These are phyloP conservation scores for Saposhnikovia divaricata DNA, from an alignment of 129 eudicot species.

Conservation along the genomic window DNA sequence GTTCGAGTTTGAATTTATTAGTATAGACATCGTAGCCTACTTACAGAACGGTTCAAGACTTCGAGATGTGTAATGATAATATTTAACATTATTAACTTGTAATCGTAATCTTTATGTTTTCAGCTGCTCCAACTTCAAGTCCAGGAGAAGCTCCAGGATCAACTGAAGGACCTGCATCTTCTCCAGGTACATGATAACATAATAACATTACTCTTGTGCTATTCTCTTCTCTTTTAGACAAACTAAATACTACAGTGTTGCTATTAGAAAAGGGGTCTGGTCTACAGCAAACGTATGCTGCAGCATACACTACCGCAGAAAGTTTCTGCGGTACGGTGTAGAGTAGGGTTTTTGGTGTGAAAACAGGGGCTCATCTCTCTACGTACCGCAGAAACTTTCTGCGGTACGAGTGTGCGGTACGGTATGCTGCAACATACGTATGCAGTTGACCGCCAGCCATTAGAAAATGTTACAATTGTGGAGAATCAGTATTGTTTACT, in stretches of 20 bases:
- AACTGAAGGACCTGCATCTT: not conserved
- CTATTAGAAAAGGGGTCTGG: too few relatives aligned
- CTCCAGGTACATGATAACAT: not conserved
- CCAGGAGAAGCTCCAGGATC: not conserved
- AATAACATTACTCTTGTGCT: not conserved
- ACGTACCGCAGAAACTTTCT: too few relatives aligned
- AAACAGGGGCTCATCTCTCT: too few relatives aligned
- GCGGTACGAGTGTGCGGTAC: too few relatives aligned
- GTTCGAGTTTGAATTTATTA: not conserved
- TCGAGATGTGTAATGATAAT: not conserved
- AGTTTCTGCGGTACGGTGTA: too few relatives aligned
- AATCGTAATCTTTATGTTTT: not conserved
- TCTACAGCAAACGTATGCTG: too few relatives aligned
- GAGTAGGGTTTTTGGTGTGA: too few relatives aligned
- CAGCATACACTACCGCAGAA: too few relatives aligned
- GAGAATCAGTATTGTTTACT: too few relatives aligned
- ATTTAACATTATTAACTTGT: not conserved
- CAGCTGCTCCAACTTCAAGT: constrained; percentile 2
- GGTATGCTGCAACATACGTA: too few relatives aligned
- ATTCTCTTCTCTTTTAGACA: not conserved
- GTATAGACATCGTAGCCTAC: not conserved
- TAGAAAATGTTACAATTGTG: not conserved
- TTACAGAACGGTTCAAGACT: not conserved
- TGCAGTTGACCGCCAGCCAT: too few relatives aligned
- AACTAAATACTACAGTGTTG: not conserved